Percentiles rank a stretch among this genome's conserved stretches.
phyloP scores from a whole-genome alignment of 2,329 filamentous ascomycete genomes.

The Epichloe elymi region DNA sequence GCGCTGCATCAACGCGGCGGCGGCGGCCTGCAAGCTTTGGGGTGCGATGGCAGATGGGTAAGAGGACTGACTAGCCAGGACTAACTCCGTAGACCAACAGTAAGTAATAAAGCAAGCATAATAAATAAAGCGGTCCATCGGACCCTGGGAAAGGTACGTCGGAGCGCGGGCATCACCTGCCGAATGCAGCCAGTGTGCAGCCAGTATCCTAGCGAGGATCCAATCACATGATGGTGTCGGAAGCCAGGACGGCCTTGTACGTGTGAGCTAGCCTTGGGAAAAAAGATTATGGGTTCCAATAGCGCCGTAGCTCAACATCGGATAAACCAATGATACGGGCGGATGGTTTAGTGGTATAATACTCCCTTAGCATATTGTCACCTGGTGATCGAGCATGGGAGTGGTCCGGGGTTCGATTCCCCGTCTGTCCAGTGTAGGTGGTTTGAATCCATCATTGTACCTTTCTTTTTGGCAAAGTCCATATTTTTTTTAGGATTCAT shows the following conservation, averaged over 20 bases:
- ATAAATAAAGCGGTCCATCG: too few species aligned
- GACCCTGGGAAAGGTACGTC: too few species aligned
- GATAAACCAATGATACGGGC: not conserved
- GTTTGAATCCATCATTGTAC: not conserved
- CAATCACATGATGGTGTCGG: constrained; percentile 3
- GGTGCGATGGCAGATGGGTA: not conserved
- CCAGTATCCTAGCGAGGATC: not conserved
- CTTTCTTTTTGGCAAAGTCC: not conserved
- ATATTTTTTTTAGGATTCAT: too few species aligned
- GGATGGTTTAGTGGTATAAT: constrained; percentile 8
- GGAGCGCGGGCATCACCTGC: not conserved
- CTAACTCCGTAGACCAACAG: too few species aligned
- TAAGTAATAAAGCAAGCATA: too few species aligned
- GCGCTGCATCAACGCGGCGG: constrained; percentile 4
- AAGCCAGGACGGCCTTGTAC: not conserved
- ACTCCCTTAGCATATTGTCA: constrained; percentile 4
- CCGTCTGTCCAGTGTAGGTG: constrained; percentile 7
- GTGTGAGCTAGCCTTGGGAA: not conserved
- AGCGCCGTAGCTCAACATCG: accelerated
- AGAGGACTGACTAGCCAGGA: not conserved
- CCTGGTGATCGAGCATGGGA: not conserved
- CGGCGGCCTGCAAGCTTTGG: constrained; percentile 2
- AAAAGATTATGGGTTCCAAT: accelerated
- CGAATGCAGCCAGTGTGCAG: not conserved
- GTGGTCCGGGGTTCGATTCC: constrained; percentile 13